A percentile compares a stretch with the other conserved stretches of the same genome.
phyloP scores from a whole-genome alignment of 2,329 filamentous ascomycete genomes.

The Fusarium sacchari region DNA sequence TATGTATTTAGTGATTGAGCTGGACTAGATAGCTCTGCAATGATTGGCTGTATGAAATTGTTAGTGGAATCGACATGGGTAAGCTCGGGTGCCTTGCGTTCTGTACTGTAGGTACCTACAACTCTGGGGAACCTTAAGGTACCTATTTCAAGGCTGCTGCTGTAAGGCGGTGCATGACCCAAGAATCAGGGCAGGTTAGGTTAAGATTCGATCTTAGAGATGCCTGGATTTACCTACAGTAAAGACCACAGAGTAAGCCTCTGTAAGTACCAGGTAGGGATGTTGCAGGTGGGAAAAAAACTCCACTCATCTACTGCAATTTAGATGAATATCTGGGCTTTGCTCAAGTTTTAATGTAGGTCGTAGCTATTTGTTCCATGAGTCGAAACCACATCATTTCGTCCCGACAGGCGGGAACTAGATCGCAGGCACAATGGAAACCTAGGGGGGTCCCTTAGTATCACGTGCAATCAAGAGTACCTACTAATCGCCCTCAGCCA shows the following conservation, averaged over 20 bases:
- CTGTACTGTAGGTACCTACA: neutral
- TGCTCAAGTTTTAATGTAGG: neutral
- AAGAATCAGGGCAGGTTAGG: neutral
- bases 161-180: neutral
- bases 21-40: neutral
- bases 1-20: slow-evolving; percentile 7
- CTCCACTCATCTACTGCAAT: neutral
- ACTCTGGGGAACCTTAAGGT: slow-evolving; percentile 19
- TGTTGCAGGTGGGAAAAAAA: neutral
- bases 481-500: neutral
- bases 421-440: neutral
- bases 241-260: neutral
- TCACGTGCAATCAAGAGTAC: neutral
- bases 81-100: too few relatives aligned
- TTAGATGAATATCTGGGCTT: neutral
- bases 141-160: neutral
- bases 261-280: neutral
- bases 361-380: neutral
- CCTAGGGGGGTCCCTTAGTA: neutral
- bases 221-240: neutral
- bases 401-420: slow-evolving; percentile 6
- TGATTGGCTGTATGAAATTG: slow-evolving; percentile 33
- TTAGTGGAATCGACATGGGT: slow-evolving; percentile 24
- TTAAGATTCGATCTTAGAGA: too few relatives aligned
- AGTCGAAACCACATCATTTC: neutral